Base-by-base conservation (phyloP, 2,329 filamentous ascomycete species). In the Sporothrix protearum region DNA sequence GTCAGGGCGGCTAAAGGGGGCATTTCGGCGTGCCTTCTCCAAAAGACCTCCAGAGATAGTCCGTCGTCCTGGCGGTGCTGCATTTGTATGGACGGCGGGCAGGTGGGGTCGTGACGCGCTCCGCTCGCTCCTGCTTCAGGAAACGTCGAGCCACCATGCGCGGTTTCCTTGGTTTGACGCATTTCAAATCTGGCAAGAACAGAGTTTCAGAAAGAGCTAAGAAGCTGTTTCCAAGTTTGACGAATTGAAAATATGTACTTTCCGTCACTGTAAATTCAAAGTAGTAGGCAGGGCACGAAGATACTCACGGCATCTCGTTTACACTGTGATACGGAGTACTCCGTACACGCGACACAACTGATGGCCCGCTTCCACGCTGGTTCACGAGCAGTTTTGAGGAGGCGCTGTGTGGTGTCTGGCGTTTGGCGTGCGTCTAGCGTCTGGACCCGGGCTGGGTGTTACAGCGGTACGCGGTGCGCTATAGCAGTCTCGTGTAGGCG, bases 41-140 rank as follows among this genome's bases (percentile, higher is more conserved):
- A 25, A 57, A 45, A 57, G 59, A 55, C 28, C 19, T 12, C 42
- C 42, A 47, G 19, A 33, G 39, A 33, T 9, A 22, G 39, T 51
- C 49, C 49, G 22, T 9, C 22, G 39, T 51, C 49, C 49, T 51
- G 16, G 47, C 61, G 47, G 42, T 8, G 4, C 51, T 47, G 28
- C 66, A 68, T 51, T 8, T 28, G 49, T 22, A 53, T 53, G 49
- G 71, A 49, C 36, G 6, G 47, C 36, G 71, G 71, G 69, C 53
- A 66, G 71, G 70, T 69, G 68, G 66, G 51, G 71, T 72, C 68
- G 69, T 63, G 72, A 74, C 73, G 72, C 73, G 73, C 71, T 70
- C 42, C 42, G 42, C 42, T 68, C 59, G 72, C 71, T 73, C 71
- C 70, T 72, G 68, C 71, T 67, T 55, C 66, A 61, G 42, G 45